These are phyloP conservation scores for Sporobolus alterniflorus DNA, from an alignment of 202 grass and related monocot genomes.

Conservation along the genomic window DNA sequence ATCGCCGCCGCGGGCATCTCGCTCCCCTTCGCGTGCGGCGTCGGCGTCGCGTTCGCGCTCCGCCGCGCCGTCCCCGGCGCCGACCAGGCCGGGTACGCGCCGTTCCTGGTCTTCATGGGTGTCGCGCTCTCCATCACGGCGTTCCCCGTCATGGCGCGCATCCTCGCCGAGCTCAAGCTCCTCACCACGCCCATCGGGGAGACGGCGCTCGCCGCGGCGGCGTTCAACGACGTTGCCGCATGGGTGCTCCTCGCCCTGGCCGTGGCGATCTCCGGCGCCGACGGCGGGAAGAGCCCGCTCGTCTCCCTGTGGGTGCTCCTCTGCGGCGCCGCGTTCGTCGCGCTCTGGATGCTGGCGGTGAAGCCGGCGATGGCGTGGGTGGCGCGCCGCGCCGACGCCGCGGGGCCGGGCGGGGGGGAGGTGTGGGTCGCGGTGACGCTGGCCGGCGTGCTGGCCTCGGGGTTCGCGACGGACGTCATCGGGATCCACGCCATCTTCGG, in stretches of 20 bases:
- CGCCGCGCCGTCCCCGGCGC: slow-evolving; percentile 64
- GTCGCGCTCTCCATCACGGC: slow-evolving; percentile 90
- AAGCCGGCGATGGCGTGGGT: slow-evolving; percentile 74
- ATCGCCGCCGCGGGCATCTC: slow-evolving; percentile 71
- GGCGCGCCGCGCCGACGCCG: slow-evolving; percentile 43
- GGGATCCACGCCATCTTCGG: slow-evolving; percentile 94
- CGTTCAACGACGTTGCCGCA: slow-evolving; percentile 80
- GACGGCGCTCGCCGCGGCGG: slow-evolving; percentile 73
- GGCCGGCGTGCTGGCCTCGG: slow-evolving; percentile 40
- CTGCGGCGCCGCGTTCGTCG: slow-evolving; percentile 63
- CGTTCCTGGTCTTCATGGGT: slow-evolving; percentile 89
- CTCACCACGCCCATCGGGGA: slow-evolving; percentile 72
- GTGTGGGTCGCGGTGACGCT: slow-evolving; percentile 64
- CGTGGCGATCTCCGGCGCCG: slow-evolving; percentile 65
- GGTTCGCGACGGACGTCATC: slow-evolving; percentile 70
- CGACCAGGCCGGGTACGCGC: slow-evolving; percentile 47
- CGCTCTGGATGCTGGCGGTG: slow-evolving; percentile 36
- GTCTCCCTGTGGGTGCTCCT: slow-evolving; percentile 76
- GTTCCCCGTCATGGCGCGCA: slow-evolving; percentile 85
- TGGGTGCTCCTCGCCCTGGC: slow-evolving; percentile 82
- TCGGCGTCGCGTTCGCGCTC: slow-evolving; percentile 62
- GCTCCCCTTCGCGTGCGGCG: slow-evolving; percentile 71
- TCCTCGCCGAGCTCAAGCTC: slow-evolving; percentile 90
- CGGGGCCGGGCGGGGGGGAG: slow-evolving; percentile 29
- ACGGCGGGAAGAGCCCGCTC: slow-evolving; percentile 37